A percentile compares a stretch with the other conserved stretches of the same genome.
phyloP scores from a whole-genome alignment of 495 filamentous ascomycete genomes.

The Tuber umbilicatum region DNA sequence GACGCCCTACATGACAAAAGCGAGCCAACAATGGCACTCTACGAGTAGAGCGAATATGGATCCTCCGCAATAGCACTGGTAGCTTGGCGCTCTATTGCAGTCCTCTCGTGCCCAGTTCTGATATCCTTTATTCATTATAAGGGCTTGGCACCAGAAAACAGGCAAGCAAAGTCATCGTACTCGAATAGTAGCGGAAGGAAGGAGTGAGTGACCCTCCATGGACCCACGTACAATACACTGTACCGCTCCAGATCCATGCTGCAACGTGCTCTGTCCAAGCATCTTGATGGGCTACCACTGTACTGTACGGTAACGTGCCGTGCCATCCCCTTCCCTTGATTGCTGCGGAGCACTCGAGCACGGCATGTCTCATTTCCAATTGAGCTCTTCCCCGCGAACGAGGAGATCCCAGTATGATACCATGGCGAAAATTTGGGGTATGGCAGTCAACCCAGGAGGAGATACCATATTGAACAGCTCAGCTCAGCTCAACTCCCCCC shows the following conservation, averaged over 20 bases:
- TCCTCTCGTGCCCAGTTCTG: too few relatives aligned
- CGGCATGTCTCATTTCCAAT: neutral
- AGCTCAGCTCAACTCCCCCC: neutral
- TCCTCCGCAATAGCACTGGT: neutral
- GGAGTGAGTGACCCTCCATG: neutral
- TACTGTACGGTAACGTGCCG: neutral
- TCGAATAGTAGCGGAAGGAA: neutral
- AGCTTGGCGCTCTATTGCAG: neutral
- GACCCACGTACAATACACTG: neutral
- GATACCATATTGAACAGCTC: neutral
- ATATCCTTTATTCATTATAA: too few relatives aligned
- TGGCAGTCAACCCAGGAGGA: neutral
- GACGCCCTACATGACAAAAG: neutral
- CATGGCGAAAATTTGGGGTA: neutral
- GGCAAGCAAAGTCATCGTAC: neutral
- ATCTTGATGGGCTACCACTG: neutral
- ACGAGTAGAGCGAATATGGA: neutral
- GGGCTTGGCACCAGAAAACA: too few relatives aligned
- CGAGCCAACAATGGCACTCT: neutral
- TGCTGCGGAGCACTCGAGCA: neutral
- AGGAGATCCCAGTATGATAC: neutral
- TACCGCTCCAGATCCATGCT: neutral
- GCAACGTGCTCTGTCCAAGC: neutral
- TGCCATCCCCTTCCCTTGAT: neutral
- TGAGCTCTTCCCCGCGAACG: neutral